A percentile compares a stretch with the other conserved stretches of the same genome.
phyloP scores from a whole-genome alignment of 2,329 filamentous ascomycete species.

The Bipolaris zeicola region DNA sequence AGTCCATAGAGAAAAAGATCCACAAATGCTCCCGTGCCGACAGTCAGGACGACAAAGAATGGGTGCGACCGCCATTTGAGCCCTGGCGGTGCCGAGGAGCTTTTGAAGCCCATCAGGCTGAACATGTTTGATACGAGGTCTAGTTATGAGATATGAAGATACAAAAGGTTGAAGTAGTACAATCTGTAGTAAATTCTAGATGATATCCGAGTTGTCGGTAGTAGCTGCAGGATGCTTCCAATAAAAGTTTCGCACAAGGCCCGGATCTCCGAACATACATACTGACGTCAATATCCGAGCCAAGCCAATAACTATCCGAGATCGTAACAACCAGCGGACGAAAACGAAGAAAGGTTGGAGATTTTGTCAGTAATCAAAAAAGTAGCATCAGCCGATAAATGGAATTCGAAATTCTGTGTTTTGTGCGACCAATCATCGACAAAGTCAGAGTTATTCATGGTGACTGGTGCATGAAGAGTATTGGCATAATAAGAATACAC shows the following conservation, averaged over 20 bases:
- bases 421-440: no score
- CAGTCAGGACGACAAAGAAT: conserved; percentile 63
- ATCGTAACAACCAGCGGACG: neutral
- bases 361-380: no score
- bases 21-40: conserved; percentile 61
- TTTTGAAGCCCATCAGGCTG: neutral
- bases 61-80: conserved; percentile 63
- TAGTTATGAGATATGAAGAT: neutral
- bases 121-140: neutral
- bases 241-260: conserved; percentile 4
- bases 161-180: no score
- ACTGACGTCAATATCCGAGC: conserved; percentile 5
- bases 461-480: no score
- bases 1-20: conserved; percentile 66
- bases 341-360: neutral
- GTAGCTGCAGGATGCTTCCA: neutral
- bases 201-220: neutral
- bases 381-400: no score
- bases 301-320: neutral
- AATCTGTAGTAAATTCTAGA: neutral
- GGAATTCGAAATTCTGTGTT: no score
- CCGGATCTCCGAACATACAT: neutral
- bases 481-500: no score
- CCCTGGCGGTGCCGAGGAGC: conserved; percentile 30
- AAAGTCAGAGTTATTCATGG: no score